These are phyloP conservation scores for Rhinocladiella mackenziei DNA, from an alignment of 2,329 filamentous ascomycete genomes.

Conservation along the genomic window DNA sequence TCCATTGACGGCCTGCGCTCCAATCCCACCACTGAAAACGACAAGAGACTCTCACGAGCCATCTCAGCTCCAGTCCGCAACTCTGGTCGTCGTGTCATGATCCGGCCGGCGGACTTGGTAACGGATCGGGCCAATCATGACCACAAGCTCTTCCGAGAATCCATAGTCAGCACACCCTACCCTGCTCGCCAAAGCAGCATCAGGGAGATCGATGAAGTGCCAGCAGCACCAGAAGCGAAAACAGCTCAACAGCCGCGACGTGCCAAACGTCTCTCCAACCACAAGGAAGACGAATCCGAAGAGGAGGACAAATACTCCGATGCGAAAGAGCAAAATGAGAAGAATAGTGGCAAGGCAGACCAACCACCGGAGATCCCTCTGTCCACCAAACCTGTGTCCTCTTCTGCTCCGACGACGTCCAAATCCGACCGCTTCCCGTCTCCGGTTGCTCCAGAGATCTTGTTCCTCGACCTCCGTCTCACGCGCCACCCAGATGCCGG, in stretches of 20 bases:
- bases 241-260: conserved; percentile 6
- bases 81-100: conserved; percentile 27
- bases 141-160: conserved; percentile 25
- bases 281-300: conserved; percentile 7
- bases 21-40: conserved; percentile 21
- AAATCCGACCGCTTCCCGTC: conserved; percentile 27
- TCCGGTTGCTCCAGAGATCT: conserved; percentile 22
- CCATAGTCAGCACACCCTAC: conserved; percentile 29
- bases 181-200: conserved; percentile 24
- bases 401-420: conserved; percentile 3
- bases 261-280: conserved; percentile 9
- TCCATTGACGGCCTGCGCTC: conserved; percentile 25
- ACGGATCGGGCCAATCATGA: conserved; percentile 18
- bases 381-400: conserved; percentile 10
- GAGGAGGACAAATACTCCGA: neutral
- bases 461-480: conserved; percentile 27
- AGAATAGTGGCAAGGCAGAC: conserved; percentile 3
- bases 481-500: conserved; percentile 18
- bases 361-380: conserved; percentile 13
- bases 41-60: conserved; percentile 23
- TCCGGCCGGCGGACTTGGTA: conserved; percentile 27
- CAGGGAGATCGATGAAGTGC: conserved; percentile 13
- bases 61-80: conserved; percentile 27
- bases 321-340: conserved; percentile 3
- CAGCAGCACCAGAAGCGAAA: neutral